Evolutionary conservation across 208 protist species (phyloP).

Genomic region (Leptomonas seymouri): DNA sequence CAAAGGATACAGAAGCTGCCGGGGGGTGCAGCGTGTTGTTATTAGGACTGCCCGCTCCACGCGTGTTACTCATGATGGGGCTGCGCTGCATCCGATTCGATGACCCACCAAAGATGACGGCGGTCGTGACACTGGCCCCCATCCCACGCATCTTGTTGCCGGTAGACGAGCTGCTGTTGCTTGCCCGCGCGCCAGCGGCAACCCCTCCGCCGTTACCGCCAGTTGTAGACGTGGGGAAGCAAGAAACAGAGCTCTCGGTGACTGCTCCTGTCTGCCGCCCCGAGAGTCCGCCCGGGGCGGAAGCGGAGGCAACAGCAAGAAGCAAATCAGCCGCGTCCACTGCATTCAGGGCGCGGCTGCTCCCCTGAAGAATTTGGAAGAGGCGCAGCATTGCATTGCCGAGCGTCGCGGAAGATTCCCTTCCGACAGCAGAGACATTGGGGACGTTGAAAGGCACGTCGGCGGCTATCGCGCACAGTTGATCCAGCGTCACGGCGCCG

Average conservation of each 20-base stretch:
- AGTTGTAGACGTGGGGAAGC: neutral
- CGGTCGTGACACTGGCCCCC: no score
- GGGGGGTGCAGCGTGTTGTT: neutral
- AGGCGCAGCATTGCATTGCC: slow-evolving; percentile 38
- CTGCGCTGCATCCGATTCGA: neutral
- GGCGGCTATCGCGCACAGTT: slow-evolving; percentile 35
- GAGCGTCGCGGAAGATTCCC: slow-evolving; percentile 15
- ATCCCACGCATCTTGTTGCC: no score
- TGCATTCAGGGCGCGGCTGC: slow-evolving; percentile 18
- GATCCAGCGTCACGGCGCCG: slow-evolving; percentile 44
- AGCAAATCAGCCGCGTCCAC: slow-evolving; percentile 26
- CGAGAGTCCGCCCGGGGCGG: neutral
- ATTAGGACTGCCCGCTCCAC: neutral
- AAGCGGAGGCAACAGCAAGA: slow-evolving; percentile 15
- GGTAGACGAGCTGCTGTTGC: neutral
- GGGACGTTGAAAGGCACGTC: slow-evolving; percentile 62
- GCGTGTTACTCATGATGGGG: neutral
- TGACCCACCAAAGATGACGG: neutral
- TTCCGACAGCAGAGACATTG: slow-evolving; percentile 31
- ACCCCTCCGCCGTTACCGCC: neutral
- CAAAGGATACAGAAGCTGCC: slow-evolving; percentile 11
- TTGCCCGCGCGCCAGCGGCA: neutral
- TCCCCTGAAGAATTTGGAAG: slow-evolving; percentile 22
- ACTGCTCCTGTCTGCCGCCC: neutral
- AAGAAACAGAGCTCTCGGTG: slow-evolving; percentile 13